Percentiles rank a stretch among this genome's conserved stretches.
Evolutionary conservation across 1,284 basidiomycete species (phyloP).

Genomic region (Melampsora larici-populina): DNA sequence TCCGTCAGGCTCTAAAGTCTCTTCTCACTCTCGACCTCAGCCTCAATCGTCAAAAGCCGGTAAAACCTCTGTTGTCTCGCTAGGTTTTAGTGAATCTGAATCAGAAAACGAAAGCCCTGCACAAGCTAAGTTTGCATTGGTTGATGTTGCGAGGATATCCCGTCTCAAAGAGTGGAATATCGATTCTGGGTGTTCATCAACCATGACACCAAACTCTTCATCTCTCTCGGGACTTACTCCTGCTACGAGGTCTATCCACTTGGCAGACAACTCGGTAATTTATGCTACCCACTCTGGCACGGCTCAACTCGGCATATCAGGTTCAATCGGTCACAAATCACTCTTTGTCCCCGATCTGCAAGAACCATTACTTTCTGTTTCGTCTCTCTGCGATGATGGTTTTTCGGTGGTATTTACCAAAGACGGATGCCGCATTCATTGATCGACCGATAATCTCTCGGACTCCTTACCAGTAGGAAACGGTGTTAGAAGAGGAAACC

Average conservation of each 20-base stretch:
- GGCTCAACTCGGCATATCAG: background rate
- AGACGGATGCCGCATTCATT: background rate
- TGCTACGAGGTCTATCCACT: background rate
- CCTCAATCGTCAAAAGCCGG: too few relatives aligned
- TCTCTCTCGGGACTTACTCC: background rate
- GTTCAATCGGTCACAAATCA: background rate
- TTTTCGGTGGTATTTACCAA: background rate
- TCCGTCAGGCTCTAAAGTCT: too few relatives aligned
- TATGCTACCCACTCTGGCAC: slow-evolving; percentile 6
- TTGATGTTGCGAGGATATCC: too few relatives aligned
- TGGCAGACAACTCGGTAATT: background rate
- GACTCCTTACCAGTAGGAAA: background rate
- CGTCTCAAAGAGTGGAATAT: background rate
- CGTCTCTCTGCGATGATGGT: background rate
- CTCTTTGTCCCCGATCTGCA: slow-evolving; percentile 2
- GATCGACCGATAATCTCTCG: background rate
- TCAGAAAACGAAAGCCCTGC: too few relatives aligned
- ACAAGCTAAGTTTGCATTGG: too few relatives aligned
- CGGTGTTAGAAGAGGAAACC: slow-evolving; percentile 3
- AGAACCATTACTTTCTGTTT: background rate
- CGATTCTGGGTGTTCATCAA: slow-evolving; percentile 11
- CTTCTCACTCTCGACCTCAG: too few relatives aligned
- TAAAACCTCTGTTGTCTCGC: too few relatives aligned
- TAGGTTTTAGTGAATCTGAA: too few relatives aligned
- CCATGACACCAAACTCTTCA: background rate